Evolutionary conservation across 2,329 filamentous ascomycete genomes (phyloP).

Genomic region (Akanthomyces muscarius): DNA sequence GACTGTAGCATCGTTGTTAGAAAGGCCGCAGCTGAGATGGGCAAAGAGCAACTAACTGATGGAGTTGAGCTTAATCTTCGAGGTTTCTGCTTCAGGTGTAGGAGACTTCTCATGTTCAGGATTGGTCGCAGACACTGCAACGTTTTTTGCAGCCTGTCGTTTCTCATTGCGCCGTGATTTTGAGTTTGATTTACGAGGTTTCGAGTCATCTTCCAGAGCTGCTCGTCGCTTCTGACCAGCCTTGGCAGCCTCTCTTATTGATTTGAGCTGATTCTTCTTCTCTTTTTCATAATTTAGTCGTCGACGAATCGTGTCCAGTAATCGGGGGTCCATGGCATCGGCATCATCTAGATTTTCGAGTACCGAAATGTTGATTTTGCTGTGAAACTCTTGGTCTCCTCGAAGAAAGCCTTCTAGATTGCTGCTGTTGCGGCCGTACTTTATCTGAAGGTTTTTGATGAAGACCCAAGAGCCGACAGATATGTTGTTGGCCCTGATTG

Average conservation of each 20-base stretch:
- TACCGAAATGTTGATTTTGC: constrained; percentile 55
- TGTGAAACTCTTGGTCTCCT: constrained; percentile 46
- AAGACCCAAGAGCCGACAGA: constrained; percentile 57
- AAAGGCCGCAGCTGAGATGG: no score
- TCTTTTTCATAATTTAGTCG: constrained; percentile 60
- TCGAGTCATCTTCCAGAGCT: constrained; percentile 23
- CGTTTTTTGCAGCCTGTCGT: constrained; percentile 16
- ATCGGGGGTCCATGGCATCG: constrained; percentile 42
- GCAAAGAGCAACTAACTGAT: background rate
- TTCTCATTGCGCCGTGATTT: constrained; percentile 24
- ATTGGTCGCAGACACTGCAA: constrained; percentile 25
- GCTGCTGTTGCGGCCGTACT: constrained; percentile 45
- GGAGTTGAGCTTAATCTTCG: constrained; percentile 2
- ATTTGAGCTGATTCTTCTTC: constrained; percentile 38
- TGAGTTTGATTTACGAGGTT: constrained; percentile 26
- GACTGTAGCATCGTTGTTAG: constrained; percentile 32
- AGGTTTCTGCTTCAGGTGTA: background rate
- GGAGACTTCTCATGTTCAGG: background rate
- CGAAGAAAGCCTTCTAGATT: constrained; percentile 71
- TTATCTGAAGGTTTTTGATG: constrained; percentile 70
- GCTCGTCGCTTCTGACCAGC: constrained; percentile 38
- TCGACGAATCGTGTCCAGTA: constrained; percentile 57
- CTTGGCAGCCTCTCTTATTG: constrained; percentile 34
- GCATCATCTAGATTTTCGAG: constrained; percentile 39
- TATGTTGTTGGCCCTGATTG: constrained; percentile 50